Percentiles rank a stretch among this genome's conserved stretches.
Conservation (phyloP, 1,284 basidiomycete genomes). For the Cryptococcus deneoformans region DNA sequence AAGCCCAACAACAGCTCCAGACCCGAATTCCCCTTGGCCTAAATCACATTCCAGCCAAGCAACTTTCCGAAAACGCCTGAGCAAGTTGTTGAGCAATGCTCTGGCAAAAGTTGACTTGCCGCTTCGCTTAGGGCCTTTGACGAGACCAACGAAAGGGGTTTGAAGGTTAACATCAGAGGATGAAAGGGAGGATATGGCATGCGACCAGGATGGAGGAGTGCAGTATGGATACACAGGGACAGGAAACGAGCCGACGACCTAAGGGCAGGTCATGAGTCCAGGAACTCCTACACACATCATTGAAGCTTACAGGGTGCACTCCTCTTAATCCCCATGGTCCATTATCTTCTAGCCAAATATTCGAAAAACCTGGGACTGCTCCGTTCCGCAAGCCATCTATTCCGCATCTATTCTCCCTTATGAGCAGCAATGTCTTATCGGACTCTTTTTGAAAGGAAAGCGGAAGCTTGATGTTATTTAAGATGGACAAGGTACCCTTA, state of each 20-base stretch:
- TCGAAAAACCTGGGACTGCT: slow-evolving; percentile 43
- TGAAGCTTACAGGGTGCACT: slow-evolving; percentile 58
- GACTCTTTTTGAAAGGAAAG: slow-evolving; percentile 1
- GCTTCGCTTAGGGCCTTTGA: slow-evolving; percentile 80
- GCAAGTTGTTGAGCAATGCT: slow-evolving; percentile 68
- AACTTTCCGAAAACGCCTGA: slow-evolving; percentile 64
- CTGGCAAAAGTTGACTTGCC: slow-evolving; percentile 88
- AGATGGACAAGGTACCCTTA: background rate
- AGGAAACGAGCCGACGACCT: slow-evolving; percentile 33
- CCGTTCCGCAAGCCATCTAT: slow-evolving; percentile 38
- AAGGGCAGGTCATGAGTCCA: background rate
- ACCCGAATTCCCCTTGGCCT: slow-evolving; percentile 92
- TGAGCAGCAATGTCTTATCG: slow-evolving; percentile 28
- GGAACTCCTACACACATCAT: slow-evolving; percentile 1
- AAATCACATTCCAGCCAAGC: slow-evolving; percentile 90
- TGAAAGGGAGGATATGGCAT: slow-evolving; percentile 48
- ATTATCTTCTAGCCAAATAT: slow-evolving; percentile 42
- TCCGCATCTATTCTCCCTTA: slow-evolving; percentile 40
- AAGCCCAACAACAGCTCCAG: slow-evolving; percentile 78
- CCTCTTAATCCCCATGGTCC: slow-evolving; percentile 54
- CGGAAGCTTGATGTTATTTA: background rate
- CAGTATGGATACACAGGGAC: slow-evolving; percentile 52
- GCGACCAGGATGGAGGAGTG: slow-evolving; percentile 60
- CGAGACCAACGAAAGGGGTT: slow-evolving; percentile 52
- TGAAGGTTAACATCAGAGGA: slow-evolving; percentile 4